Conservation (phyloP, 345 rosid species). For the Stellera chamaejasme region DNA sequence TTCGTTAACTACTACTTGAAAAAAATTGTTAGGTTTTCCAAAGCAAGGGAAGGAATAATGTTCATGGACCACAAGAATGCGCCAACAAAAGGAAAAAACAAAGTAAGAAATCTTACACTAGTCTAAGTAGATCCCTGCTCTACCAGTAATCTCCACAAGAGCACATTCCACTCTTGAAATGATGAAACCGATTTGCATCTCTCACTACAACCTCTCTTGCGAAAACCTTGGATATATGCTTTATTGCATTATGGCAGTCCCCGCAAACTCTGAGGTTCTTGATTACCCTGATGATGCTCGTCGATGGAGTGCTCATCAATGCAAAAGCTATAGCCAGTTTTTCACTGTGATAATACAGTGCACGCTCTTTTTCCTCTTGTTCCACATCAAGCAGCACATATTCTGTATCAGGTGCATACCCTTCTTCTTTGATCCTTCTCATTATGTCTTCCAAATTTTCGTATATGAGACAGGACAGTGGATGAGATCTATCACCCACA, state of each 20-base stretch:
- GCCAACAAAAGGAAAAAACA: no score
- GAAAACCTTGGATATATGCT: constrained; percentile 35
- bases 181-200: constrained; percentile 48
- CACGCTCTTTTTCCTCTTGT: constrained; percentile 46
- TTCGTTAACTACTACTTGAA: no score
- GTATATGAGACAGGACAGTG: constrained; percentile 27
- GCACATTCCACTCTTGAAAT: constrained; percentile 36
- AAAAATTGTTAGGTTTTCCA: no score
- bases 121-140: no score
- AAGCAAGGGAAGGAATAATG: no score
- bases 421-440: constrained; percentile 38
- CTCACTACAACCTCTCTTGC: constrained; percentile 38
- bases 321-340: constrained; percentile 43
- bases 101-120: no score
- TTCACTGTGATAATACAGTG: constrained; percentile 35
- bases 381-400: constrained; percentile 42
- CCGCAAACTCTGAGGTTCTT: constrained; percentile 42
- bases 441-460: constrained; percentile 31
- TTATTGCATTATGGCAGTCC: constrained; percentile 40
- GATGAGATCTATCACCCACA: constrained; percentile 42
- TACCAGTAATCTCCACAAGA: constrained; percentile 38
- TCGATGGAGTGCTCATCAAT: constrained; percentile 33
- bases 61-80: no score
- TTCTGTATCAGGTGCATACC: constrained; percentile 42
- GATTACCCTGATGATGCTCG: constrained; percentile 29